A percentile compares a stretch with the other conserved stretches of the same genome.
Evolutionary conservation across 345 rosid species (phyloP).

Genomic region (Jatropha curcas): DNA sequence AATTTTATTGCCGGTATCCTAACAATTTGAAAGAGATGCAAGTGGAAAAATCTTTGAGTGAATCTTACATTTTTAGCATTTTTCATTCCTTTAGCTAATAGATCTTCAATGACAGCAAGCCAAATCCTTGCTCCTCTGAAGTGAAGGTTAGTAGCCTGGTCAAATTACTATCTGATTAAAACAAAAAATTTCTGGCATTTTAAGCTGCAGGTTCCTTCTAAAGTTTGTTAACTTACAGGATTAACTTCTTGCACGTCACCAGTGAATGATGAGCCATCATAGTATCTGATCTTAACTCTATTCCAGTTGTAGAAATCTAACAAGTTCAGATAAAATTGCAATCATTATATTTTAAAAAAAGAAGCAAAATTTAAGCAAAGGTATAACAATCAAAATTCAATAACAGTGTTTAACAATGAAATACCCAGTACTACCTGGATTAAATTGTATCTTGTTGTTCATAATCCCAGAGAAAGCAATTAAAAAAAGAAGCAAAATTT

Average conservation of each 20-base stretch:
- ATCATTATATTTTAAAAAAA: too few relatives aligned
- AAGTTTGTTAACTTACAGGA: slow-evolving; percentile 58
- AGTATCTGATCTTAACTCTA: slow-evolving; percentile 82
- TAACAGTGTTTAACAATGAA: not conserved
- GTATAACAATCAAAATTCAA: not conserved
- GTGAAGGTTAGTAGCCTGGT: slow-evolving; percentile 86
- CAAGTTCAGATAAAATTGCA: slow-evolving; percentile 11
- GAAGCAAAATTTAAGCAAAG: not conserved
- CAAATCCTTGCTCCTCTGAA: slow-evolving; percentile 91
- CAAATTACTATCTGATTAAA: slow-evolving; percentile 46
- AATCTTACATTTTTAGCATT: slow-evolving; percentile 69
- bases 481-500: slow-evolving; percentile 3
- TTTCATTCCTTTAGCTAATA: slow-evolving; percentile 79
- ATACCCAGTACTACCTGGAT: slow-evolving; percentile 58
- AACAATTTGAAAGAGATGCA: not conserved
- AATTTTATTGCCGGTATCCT: too few relatives aligned
- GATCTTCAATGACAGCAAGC: slow-evolving; percentile 71
- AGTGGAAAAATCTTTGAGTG: not conserved
- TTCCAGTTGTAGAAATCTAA: slow-evolving; percentile 91
- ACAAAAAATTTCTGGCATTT: slow-evolving; percentile 1
- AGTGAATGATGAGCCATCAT: slow-evolving; percentile 90
- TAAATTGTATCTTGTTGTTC: too few relatives aligned
- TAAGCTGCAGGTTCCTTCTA: not conserved
- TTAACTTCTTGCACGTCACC: slow-evolving; percentile 77
- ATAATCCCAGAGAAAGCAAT: too few relatives aligned